Base-by-base conservation (phyloP, 140 eudicot species). In the Oenanthe javanica region DNA sequence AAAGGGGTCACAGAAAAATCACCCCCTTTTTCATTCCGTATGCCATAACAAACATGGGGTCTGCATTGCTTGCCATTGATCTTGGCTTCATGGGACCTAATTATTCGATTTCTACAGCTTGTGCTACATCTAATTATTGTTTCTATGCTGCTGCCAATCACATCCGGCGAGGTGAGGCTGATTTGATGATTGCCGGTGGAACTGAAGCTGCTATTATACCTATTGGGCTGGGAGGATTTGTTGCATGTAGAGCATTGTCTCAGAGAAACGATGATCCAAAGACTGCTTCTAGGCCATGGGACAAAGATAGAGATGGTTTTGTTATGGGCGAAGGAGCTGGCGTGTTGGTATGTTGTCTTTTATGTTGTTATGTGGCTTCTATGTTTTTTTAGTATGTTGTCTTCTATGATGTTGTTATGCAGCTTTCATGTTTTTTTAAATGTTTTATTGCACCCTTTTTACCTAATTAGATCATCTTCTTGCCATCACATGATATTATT, bases 281-380 rank as follows among this genome's bases (percentile, higher is more conserved):
- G 75, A 92, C 95, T 55, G 98, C 98, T 79, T 94, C 98, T 4
- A 92, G 98, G 82, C 98, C 98, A 7, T 94, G 97, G 98, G 98
- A 94, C 87, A 89, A 94, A 84, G 95, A 75, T 79, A 79, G 98
- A 81, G 98, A 94, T 82, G 98, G 98, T 71, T 94, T 94, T 76
- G 98, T 94, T 12, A 92, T 94, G 97, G 98, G 98, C 27, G 98
- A 94, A 89, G 98, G 98, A 11, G 96, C 96, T 85, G 98, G 98
- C 63, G 96, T 94, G 25, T 82, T 94, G 97, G 98, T 94, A 88
- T 4, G 45, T 42, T 42, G 45, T 42, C 45, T 61, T 61, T 61
- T n/a, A n/a, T 21, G 31, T 52, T 52, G 57, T 14, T 51, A 0
- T 51, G 57, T 18, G 1, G 31, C 67, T 19, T 21, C 21, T 59